Base-by-base conservation (phyloP, 306 rosid genomes). In the Glycine tomentella region DNA sequence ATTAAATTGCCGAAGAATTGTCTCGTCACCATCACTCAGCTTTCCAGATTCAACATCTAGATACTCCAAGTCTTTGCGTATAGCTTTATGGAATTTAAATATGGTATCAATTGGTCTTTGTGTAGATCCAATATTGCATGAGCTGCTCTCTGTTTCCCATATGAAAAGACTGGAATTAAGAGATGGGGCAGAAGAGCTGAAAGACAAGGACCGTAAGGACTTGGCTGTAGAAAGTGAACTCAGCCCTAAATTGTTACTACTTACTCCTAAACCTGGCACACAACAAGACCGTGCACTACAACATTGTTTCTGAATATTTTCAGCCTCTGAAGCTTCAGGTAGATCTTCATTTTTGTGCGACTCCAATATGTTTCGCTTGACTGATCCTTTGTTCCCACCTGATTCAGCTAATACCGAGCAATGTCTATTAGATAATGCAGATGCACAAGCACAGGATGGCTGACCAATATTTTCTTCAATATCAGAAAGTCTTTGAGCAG, bases 21-120 rank as follows among this genome's bases (percentile, higher is more conserved):
- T 89, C 83, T 88, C 97, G 82, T 92, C 91, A 82, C 94, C 89
- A 56, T 86, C 88, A 83, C 57, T 86, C 85, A 96, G 95, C 87
- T 93, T 96, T 87, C 99, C 97, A 76, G 99, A 96, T 90, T 93
- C 98, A 87, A 90, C 87, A 81, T 96, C 99, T 83, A 96, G 86
- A 90, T 93, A 93, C 88, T 96, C 99, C 86, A 96, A 86, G 90
- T 96, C 99, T 87, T 96, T 96, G 71, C 90, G 96, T 86, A 96
- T 92, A 70, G 98, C 99, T 90, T 92, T 96, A 79, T 96, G 98
- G 86, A 96, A 93, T 85, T 93, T 96, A 90, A 96, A 96, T 78
- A 96, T 92, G 57, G 97, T 93, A 90, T 96, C 99, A 72, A 96
- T 96, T 53, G 99, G 99, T 68, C 98, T 87, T 84, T 89, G 91